Percentiles rank a stretch among this genome's conserved stretches.
Conservation (phyloP, 1,139 yeast species). For the Nakaseomyces glabratus region DNA sequence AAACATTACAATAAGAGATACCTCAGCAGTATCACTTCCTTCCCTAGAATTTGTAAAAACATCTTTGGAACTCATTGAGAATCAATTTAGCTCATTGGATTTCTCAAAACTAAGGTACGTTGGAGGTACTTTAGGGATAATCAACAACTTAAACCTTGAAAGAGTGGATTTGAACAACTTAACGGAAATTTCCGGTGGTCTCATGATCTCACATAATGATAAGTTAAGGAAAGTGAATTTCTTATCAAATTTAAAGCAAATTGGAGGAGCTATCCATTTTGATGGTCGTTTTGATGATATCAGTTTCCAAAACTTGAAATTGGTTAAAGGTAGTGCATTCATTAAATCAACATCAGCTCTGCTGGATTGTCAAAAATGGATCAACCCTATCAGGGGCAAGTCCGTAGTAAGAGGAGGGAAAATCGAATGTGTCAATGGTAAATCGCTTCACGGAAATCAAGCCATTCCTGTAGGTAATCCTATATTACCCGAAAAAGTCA, state of each 20-base stretch:
- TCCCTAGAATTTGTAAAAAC: constrained; percentile 43
- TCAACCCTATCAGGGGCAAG: constrained; percentile 38
- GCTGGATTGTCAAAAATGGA: constrained; percentile 56
- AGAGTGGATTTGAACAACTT: constrained; percentile 43
- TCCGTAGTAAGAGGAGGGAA: constrained; percentile 61
- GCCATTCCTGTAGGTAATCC: neutral
- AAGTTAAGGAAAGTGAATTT: constrained; percentile 44
- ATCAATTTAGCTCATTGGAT: constrained; percentile 43
- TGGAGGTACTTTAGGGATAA: constrained; percentile 61
- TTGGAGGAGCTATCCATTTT: constrained; percentile 71
- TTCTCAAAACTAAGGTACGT: constrained; percentile 46
- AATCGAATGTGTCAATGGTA: constrained; percentile 47
- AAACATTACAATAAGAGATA: constrained; percentile 57
- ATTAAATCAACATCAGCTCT: constrained; percentile 41
- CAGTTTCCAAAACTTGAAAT: constrained; percentile 42
- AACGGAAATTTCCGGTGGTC: constrained; percentile 65
- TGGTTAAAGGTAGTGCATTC: constrained; percentile 65
- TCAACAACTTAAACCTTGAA: constrained; percentile 42
- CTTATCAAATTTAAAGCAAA: constrained; percentile 46
- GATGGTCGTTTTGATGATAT: constrained; percentile 53
- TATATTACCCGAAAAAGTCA: no score
- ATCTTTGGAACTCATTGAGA: constrained; percentile 56
- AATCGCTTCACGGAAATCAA: constrained; percentile 8
- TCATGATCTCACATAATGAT: constrained; percentile 50
- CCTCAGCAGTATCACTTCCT: constrained; percentile 39